Conservation (phyloP, 164 flowering plant species). For the Sedum album region DNA sequence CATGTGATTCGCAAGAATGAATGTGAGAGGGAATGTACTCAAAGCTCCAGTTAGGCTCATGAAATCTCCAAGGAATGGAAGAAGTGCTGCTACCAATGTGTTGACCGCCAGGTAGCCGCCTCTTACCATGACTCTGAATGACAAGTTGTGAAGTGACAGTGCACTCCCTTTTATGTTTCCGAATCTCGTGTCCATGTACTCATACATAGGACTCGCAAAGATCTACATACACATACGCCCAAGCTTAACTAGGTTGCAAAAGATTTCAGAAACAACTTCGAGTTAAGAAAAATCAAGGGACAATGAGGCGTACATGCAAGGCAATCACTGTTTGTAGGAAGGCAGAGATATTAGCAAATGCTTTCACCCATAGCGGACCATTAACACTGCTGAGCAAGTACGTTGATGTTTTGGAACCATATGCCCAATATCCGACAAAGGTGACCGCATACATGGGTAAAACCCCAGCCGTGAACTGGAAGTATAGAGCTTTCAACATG, state of each 20-base stretch:
- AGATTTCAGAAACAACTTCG: too few relatives aligned
- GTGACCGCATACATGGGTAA: too few relatives aligned
- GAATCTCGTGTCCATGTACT: slow-evolving; percentile 44
- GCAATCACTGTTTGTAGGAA: slow-evolving; percentile 42
- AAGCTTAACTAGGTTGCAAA: too few relatives aligned
- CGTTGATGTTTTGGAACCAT: slow-evolving; percentile 40
- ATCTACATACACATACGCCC: slow-evolving; percentile 24
- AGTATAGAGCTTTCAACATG: slow-evolving; percentile 43
- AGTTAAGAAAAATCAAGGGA: background rate
- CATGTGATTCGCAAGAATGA: slow-evolving; percentile 52
- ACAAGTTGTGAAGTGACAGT: slow-evolving; percentile 25
- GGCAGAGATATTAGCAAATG: slow-evolving; percentile 30
- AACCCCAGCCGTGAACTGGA: too few relatives aligned
- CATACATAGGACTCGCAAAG: slow-evolving; percentile 44
- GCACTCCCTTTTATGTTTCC: slow-evolving; percentile 23
- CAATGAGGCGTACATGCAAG: slow-evolving; percentile 34
- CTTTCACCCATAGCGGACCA: slow-evolving; percentile 43
- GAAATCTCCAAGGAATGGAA: slow-evolving; percentile 18
- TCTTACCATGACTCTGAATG: slow-evolving; percentile 25
- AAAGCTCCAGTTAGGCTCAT: slow-evolving; percentile 42
- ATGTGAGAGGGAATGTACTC: slow-evolving; percentile 34
- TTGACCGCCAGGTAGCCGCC: slow-evolving; percentile 22
- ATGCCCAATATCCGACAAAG: slow-evolving; percentile 46
- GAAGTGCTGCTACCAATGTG: slow-evolving; percentile 35
- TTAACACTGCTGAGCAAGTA: slow-evolving; percentile 41